These are phyloP conservation scores for Schoenoplectus triqueter DNA, from an alignment of 202 grass and related monocot species.

Conservation along the genomic window DNA sequence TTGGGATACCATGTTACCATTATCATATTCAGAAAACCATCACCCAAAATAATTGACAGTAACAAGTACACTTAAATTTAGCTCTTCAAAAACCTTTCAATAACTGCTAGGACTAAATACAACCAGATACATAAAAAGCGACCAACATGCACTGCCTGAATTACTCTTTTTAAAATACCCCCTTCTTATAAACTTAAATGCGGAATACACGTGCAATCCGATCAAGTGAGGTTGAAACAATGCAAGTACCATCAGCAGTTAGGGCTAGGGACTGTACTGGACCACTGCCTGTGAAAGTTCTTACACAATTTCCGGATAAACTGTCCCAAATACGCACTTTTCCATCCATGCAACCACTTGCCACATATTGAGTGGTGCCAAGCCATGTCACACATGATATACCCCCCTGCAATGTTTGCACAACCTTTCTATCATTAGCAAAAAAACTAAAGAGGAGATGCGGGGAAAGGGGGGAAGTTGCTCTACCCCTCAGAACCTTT, in stretches of 20 bases:
- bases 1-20: background rate
- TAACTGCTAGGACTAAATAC: too few relatives aligned
- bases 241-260: slow-evolving; percentile 41
- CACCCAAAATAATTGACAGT: background rate
- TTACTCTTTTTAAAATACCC: background rate
- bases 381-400: slow-evolving; percentile 69
- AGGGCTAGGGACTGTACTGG: slow-evolving; percentile 66
- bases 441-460: background rate
- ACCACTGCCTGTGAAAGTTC: slow-evolving; percentile 58
- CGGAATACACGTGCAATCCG: slow-evolving; percentile 54
- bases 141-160: background rate
- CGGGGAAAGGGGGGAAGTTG: background rate
- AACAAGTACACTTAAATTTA: background rate
- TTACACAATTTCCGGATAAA: slow-evolving; percentile 59
- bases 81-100: background rate
- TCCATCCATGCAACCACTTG: slow-evolving; percentile 69
- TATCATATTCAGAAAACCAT: background rate
- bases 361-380: slow-evolving; percentile 66
- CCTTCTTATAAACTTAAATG: slow-evolving; percentile 33
- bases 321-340: slow-evolving; percentile 86
- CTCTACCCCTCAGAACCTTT: background rate
- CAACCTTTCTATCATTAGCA: background rate
- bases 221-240: slow-evolving; percentile 69
- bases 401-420: slow-evolving; percentile 51
- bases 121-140: background rate